Evolutionary conservation across 768 basidiomycete species (phyloP).

Genomic region (Boletellus sp.): DNA sequence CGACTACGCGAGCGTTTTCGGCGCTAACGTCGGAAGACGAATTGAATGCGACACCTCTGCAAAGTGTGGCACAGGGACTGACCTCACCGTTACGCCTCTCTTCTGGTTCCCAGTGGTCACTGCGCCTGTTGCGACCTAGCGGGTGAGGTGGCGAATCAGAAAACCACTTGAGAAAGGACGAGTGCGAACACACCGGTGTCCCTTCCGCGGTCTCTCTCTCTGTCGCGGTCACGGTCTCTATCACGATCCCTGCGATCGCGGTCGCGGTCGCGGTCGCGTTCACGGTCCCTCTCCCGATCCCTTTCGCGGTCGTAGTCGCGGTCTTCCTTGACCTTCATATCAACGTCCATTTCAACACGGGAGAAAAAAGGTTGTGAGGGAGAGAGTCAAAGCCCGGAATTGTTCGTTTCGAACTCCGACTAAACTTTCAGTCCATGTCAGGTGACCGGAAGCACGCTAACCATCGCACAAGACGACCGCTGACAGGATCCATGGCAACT

Average conservation of each 20-base stretch:
- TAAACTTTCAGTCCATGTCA: slow-evolving; percentile 9
- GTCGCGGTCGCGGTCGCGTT: slow-evolving; percentile 34
- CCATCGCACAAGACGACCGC: too few relatives aligned
- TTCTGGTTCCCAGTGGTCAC: slow-evolving; percentile 86
- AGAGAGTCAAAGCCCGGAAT: slow-evolving; percentile 10
- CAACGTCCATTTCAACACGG: slow-evolving; percentile 61
- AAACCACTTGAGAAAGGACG: neutral
- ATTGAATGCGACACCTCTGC: neutral
- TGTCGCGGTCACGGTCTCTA: slow-evolving; percentile 36
- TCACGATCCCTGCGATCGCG: slow-evolving; percentile 37
- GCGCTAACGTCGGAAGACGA: slow-evolving; percentile 39
- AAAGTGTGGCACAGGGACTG: slow-evolving; percentile 22
- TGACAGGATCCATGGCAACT: too few relatives aligned
- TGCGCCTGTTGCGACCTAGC: slow-evolving; percentile 44
- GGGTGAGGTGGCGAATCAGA: neutral
- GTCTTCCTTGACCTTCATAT: slow-evolving; percentile 78
- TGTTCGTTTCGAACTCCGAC: slow-evolving; percentile 18
- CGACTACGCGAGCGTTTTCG: slow-evolving; percentile 67
- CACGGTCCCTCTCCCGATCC: slow-evolving; percentile 42
- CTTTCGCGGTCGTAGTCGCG: slow-evolving; percentile 58
- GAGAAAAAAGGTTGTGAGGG: slow-evolving; percentile 2
- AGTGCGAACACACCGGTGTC: slow-evolving; percentile 48
- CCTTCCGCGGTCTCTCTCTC: slow-evolving; percentile 48
- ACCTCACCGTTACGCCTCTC: slow-evolving; percentile 72
- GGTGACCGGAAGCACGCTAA: slow-evolving; percentile 17